Conservation (phyloP, 257 asterid species). For the Sherardia arvensis region DNA sequence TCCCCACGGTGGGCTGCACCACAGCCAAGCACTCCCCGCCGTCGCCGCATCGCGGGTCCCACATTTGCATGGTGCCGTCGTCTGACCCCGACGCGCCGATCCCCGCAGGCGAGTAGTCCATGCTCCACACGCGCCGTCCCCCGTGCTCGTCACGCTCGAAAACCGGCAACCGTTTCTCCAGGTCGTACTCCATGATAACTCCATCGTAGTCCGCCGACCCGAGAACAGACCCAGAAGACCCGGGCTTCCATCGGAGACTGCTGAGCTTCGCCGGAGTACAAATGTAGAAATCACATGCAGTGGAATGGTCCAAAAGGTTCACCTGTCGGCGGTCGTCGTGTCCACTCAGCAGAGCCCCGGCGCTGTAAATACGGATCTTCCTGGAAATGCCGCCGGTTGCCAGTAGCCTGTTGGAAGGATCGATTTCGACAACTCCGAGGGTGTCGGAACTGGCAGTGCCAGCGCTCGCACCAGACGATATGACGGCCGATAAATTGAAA, state of each 20-base stretch:
- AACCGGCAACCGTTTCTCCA: slow-evolving; percentile 55
- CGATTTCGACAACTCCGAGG: slow-evolving; percentile 67
- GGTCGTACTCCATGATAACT: slow-evolving; percentile 74
- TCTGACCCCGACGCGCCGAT: slow-evolving; percentile 90
- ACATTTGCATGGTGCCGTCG: slow-evolving; percentile 85
- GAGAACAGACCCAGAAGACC: slow-evolving; percentile 44
- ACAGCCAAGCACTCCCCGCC: slow-evolving; percentile 25
- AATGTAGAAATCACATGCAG: slow-evolving; percentile 57
- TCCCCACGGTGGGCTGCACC: slow-evolving; percentile 36
- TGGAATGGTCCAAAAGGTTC: slow-evolving; percentile 32
- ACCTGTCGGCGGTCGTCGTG: neutral
- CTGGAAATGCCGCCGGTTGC: slow-evolving; percentile 92
- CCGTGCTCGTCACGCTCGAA: slow-evolving; percentile 97
- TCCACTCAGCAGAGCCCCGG: slow-evolving; percentile 16
- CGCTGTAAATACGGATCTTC: slow-evolving; percentile 50
- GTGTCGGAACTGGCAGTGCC: slow-evolving; percentile 44
- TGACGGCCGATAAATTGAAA: slow-evolving; percentile 52
- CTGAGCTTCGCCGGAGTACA: slow-evolving; percentile 86
- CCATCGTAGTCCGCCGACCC: slow-evolving; percentile 94
- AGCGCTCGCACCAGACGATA: slow-evolving; percentile 28
- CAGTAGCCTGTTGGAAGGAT: slow-evolving; percentile 34
- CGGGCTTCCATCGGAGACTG: slow-evolving; percentile 80
- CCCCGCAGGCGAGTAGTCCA: slow-evolving; percentile 42
- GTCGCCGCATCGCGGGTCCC: slow-evolving; percentile 77
- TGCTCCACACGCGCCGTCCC: slow-evolving; percentile 82